These are phyloP conservation scores for Neoscytalidium dimidiatum DNA, from an alignment of 2,329 filamentous ascomycete genomes.

Conservation along the genomic window DNA sequence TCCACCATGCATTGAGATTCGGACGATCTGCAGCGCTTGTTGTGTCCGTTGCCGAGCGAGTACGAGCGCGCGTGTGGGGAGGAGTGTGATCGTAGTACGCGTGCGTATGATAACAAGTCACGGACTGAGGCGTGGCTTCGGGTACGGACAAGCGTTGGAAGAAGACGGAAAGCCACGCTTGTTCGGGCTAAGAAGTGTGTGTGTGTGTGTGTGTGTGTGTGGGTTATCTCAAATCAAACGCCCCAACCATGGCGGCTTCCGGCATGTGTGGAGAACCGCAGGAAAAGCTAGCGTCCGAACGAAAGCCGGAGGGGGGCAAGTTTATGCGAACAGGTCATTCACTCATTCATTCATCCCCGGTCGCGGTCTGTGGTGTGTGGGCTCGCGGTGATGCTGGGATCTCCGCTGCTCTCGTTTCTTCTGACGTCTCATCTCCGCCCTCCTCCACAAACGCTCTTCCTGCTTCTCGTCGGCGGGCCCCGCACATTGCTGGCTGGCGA, in stretches of 20 bases:
- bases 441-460: neutral
- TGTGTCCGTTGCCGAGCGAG: neutral
- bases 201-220: too few species aligned
- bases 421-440: neutral
- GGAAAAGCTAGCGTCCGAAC: too few species aligned
- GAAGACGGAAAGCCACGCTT: too few species aligned
- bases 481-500: neutral
- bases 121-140: neutral
- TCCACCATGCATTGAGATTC: neutral
- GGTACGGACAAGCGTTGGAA: too few species aligned
- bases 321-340: too few species aligned
- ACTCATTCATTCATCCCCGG: too few species aligned
- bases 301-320: too few species aligned
- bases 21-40: neutral
- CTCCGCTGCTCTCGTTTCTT: neutral
- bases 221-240: too few species aligned
- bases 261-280: too few species aligned
- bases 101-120: neutral
- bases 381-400: neutral
- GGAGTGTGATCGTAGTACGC: neutral
- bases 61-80: neutral
- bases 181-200: too few species aligned
- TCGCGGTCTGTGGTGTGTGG: too few species aligned
- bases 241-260: too few species aligned
- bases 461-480: neutral